Evolutionary conservation across 805 yeast genomes (phyloP), one percentile per base, ranked within the genome.

Genomic region (Wickerhamomyces silvicola): DNA sequence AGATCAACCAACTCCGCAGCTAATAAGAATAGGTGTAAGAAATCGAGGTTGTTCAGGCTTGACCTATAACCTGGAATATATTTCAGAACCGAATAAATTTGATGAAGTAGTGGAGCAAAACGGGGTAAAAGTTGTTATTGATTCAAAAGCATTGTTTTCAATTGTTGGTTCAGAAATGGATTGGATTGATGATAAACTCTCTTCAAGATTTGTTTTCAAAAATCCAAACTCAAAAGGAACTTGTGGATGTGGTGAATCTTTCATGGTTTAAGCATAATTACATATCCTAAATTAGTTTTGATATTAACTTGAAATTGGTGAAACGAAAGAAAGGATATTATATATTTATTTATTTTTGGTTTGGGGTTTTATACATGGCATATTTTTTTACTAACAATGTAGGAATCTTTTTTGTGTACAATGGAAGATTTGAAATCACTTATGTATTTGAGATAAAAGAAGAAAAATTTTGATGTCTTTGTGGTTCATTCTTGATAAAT

Each of bases 81-180:
- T 92, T 24, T 72, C 77, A 18, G 69, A 74, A 53, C 90, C 97
- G 7, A 95, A 88, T n/a, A 86, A 87, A 62, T 92, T 90, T 50
- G 98, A 92, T 58, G 98, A 92, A 60, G 66, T 81, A 37, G 85
- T 92, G 8, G 85, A 75, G 43, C 97, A 90, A 61, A 95, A 88
- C 50, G 97, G 94, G 22, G 94, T 92, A 24, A 83, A 77, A 56
- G 94, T 92, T 3, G 68, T 88, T 34, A 85, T 92, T 28, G 98
- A 92, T 56, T 90, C 97, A 18, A 92, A 92, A 58, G 98, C 98
- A 1, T 68, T 92, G 33, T 88, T 92, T 58, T 81, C 94, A 45
- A 88, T 92, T 27, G 94, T 92, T 37, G 98, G 98, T 1, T 81
- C 94, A 6, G 95, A 88, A 59, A 92, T 92, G 98, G 98, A 92